phyloP scores from a whole-genome alignment of 106 monocot species.

The Amphibolis antarctica region DNA sequence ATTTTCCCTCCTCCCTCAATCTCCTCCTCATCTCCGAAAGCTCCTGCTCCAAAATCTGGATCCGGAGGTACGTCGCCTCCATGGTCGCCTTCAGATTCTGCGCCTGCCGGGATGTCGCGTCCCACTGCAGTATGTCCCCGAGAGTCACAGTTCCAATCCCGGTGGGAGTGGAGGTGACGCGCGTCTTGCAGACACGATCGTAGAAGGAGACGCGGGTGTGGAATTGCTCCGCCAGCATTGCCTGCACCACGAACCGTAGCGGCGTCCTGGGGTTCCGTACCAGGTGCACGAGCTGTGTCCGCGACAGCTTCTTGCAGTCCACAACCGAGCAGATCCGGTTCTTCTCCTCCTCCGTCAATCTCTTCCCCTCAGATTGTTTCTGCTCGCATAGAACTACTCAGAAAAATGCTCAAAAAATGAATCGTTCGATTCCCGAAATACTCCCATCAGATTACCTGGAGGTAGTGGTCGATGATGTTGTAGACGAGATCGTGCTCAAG shows the following conservation, averaged over 20 bases:
- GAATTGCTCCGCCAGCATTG: constrained; percentile 82
- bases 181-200: constrained; percentile 6
- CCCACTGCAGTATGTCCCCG: constrained; percentile 57
- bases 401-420: too few species aligned
- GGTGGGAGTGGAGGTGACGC: neutral
- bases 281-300: constrained; percentile 37
- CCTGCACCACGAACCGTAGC: constrained; percentile 76
- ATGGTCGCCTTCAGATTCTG: constrained; percentile 44
- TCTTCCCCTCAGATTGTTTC: neutral
- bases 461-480: constrained; percentile 47
- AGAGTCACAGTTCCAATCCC: constrained; percentile 29
- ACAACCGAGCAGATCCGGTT: constrained; percentile 41
- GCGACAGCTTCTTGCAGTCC: constrained; percentile 52
- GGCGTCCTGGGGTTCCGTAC: constrained; percentile 77
- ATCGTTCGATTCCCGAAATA: neutral
- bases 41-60: constrained; percentile 60
- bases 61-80: constrained; percentile 44
- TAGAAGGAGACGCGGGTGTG: constrained; percentile 39
- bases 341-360: constrained; percentile 68
- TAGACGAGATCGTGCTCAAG: constrained; percentile 64
- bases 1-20: constrained; percentile 29
- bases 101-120: constrained; percentile 43
- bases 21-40: constrained; percentile 33
- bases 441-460: constrained; percentile 25
- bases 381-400: too few species aligned